Evolutionary conservation across 208 protist species (phyloP), one percentile per base, ranked within the genome.

Genomic region (Kentomonas sorsogonicus): DNA sequence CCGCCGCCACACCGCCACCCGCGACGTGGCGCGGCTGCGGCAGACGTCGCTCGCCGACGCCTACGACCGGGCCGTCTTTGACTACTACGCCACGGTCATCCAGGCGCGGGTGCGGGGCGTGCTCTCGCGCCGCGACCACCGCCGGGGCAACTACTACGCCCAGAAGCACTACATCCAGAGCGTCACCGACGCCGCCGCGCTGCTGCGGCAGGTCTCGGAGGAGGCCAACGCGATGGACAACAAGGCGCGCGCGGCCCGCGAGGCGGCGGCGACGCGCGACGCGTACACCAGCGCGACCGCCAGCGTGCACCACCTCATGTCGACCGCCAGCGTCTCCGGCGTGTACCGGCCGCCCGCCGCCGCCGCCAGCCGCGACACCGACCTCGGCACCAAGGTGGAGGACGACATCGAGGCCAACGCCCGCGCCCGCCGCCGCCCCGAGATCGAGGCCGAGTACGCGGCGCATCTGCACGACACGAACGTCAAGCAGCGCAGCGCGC

Each of bases 91-190:
- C 15, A 74, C 79, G 1, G 56, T 66, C 36, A 91, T 91, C 50
- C 83, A 91, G 64, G 67, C 83, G 4, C 72, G 65, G n/a, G n/a
- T n/a, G n/a, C n/a, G n/a, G n/a, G n/a, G n/a, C n/a, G n/a, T n/a
- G n/a, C n/a, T n/a, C 29, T 91, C 72, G 55, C 72, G 83, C 29
- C 79, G 83, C 11, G 80, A 77, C 51, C 43, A 64, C 26, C 70
- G 70, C 26, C 75, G 83, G 41, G 56, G 72, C 20, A 74, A 86
- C 69, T 91, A 79, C 57, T 91, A 91, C 54, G 84, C 77, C 0
- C 63, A 71, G 36, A 75, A 79, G 47, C 38, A 34, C 4, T 91
- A 88, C 55, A 66, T 91, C 39, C 29, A 67, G 15, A 25, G 39
- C 0, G 80, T 84, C 46, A 55, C 63, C 22, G n/a, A 61, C 11